Conservation (phyloP, 2,329 filamentous ascomycete genomes). For the Didymellaceae sp. region DNA sequence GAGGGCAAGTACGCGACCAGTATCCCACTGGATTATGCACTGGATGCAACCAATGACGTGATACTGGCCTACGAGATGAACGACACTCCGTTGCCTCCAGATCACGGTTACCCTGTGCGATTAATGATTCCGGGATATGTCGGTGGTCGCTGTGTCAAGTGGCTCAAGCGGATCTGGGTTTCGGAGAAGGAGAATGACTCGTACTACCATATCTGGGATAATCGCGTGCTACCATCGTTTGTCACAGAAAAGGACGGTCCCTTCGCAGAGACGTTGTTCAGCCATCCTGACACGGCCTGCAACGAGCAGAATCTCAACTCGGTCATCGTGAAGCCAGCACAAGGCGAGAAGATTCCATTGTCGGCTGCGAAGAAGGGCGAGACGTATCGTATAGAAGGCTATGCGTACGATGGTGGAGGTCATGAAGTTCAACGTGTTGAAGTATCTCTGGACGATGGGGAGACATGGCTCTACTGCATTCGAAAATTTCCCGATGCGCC, state of each 20-base stretch:
- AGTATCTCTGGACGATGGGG: slow-evolving; percentile 58
- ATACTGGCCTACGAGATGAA: slow-evolving; percentile 52
- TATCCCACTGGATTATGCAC: slow-evolving; percentile 45
- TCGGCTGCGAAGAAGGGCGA: slow-evolving; percentile 46
- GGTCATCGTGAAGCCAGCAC: slow-evolving; percentile 56
- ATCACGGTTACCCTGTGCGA: slow-evolving; percentile 58
- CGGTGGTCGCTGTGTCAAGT: slow-evolving; percentile 61
- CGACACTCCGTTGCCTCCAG: slow-evolving; percentile 49
- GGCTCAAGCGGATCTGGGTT: slow-evolving; percentile 59
- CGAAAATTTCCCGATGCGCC: slow-evolving; percentile 57
- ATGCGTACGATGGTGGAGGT: slow-evolving; percentile 59
- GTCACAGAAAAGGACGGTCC: slow-evolving; percentile 58
- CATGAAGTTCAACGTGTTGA: slow-evolving; percentile 59
- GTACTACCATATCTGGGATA: slow-evolving; percentile 62
- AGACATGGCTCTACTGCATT: slow-evolving; percentile 59
- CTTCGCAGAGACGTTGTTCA: slow-evolving; percentile 56
- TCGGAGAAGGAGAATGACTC: slow-evolving; percentile 57
- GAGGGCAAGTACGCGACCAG: slow-evolving; percentile 61
- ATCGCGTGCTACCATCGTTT: slow-evolving; percentile 61
- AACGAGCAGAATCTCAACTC: slow-evolving; percentile 60
- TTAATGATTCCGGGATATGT: slow-evolving; percentile 57
- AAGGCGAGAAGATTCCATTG: slow-evolving; percentile 51
- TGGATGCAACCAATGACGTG: slow-evolving; percentile 19
- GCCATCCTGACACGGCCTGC: slow-evolving; percentile 56
- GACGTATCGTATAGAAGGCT: slow-evolving; percentile 58